A percentile compares a stretch with the other conserved stretches of the same genome.
Conservation (phyloP, 441 rosid genomes). For the Melianthus villosus region DNA sequence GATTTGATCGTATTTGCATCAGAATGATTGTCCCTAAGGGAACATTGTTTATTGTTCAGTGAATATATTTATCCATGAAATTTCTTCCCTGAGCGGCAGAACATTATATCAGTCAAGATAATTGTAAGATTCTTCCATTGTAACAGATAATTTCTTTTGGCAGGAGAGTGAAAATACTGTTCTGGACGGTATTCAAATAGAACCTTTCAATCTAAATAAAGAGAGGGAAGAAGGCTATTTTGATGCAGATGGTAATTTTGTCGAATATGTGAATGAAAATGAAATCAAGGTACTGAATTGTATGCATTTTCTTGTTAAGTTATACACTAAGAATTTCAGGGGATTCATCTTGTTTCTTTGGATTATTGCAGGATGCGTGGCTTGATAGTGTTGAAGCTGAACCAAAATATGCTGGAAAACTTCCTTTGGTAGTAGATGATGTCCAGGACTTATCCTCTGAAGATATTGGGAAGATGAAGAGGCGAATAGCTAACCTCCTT, state of each 20-base stretch:
- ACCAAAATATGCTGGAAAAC: conserved; percentile 31
- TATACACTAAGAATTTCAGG: too few relatives aligned
- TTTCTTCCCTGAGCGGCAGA: conserved; percentile 6
- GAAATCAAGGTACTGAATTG: conserved; percentile 46
- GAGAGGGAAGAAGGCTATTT: conserved; percentile 97
- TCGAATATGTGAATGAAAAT: conserved; percentile 59
- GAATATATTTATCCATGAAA: too few relatives aligned
- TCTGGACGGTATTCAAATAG: conserved; percentile 81
- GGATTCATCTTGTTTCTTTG: too few relatives aligned
- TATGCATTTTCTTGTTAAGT: background rate
- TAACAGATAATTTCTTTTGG: conserved; percentile 21
- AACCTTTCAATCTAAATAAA: conserved; percentile 74
- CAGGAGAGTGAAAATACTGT: conserved; percentile 59
- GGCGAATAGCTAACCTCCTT: conserved; percentile 67
- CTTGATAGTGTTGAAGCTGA: conserved; percentile 62
- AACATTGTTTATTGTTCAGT: too few relatives aligned
- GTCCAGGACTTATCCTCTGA: conserved; percentile 45
- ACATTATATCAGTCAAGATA: conserved; percentile 10
- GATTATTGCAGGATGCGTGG: conserved; percentile 98
- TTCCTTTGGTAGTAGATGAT: conserved; percentile 16
- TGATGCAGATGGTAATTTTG: conserved; percentile 76
- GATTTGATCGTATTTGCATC: too few relatives aligned
- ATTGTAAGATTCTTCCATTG: conserved; percentile 9
- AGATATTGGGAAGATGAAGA: conserved; percentile 52
- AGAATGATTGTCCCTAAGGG: too few relatives aligned